Conservation (phyloP, 2,329 filamentous ascomycete genomes). For the Didymella pinodella region DNA sequence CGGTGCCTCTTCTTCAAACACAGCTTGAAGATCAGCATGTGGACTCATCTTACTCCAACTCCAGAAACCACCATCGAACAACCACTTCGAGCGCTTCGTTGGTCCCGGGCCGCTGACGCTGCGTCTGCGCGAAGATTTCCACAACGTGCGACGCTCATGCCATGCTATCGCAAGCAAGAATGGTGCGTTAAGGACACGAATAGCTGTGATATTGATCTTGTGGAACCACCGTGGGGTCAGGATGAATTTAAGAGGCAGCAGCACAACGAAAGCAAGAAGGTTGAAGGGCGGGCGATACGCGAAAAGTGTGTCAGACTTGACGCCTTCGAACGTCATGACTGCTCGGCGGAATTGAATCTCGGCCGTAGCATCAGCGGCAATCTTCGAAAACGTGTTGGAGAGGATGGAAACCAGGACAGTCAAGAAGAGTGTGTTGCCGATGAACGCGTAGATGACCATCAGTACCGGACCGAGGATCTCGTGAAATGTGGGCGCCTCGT, state of each 20-base stretch:
- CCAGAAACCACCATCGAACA: constrained; percentile 54
- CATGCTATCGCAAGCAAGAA: constrained; percentile 74
- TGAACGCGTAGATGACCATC: constrained; percentile 84
- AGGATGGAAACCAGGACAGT: constrained; percentile 89
- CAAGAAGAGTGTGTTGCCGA: constrained; percentile 88
- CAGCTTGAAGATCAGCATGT: constrained; percentile 74
- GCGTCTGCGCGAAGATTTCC: constrained; percentile 58
- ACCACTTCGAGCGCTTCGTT: constrained; percentile 52
- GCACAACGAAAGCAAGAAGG: constrained; percentile 74
- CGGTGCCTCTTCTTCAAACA: constrained; percentile 76
- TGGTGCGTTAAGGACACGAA: constrained; percentile 78
- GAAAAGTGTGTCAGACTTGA: constrained; percentile 84
- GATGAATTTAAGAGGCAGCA: constrained; percentile 80
- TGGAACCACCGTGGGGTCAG: constrained; percentile 86
- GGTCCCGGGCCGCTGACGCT: constrained; percentile 43
- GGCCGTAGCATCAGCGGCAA: constrained; percentile 77
- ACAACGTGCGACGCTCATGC: constrained; percentile 74
- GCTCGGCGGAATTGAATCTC: constrained; percentile 84
- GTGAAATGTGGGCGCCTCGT: constrained; percentile 73
- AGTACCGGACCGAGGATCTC: constrained; percentile 78
- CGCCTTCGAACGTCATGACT: constrained; percentile 83
- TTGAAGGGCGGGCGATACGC: constrained; percentile 86
- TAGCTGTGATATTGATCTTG: constrained; percentile 82
- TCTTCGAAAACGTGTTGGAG: constrained; percentile 81
- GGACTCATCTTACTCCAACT: constrained; percentile 71